Conservation (phyloP, 768 basidiomycete species). For the Collybiopsis confluens region DNA sequence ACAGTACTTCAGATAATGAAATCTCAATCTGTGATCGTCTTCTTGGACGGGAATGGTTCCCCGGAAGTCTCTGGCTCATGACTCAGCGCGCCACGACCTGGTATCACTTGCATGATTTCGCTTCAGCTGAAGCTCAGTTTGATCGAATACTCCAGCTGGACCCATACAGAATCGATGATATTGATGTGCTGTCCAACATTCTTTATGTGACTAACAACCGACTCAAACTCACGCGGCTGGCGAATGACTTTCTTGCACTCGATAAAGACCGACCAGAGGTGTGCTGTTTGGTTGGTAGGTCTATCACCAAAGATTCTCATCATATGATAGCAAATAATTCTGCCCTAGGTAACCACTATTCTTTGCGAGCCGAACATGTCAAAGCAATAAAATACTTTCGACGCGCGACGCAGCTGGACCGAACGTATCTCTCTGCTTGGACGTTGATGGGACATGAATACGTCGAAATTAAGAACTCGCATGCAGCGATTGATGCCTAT, state of each 20-base stretch:
- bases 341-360: conserved; percentile 92
- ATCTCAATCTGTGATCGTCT: conserved; percentile 78
- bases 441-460: conserved; percentile 99
- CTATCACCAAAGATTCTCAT: conserved; percentile 4
- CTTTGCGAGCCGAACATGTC: conserved; percentile 87
- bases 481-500: conserved; percentile 98
- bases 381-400: conserved; percentile 95
- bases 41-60: conserved; percentile 67
- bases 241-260: conserved; percentile 83
- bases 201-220: conserved; percentile 91
- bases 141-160: conserved; percentile 76
- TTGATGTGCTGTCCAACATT: conserved; percentile 96
- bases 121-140: conserved; percentile 80
- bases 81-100: conserved; percentile 80
- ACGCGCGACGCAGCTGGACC: conserved; percentile 90
- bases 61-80: conserved; percentile 81
- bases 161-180: conserved; percentile 88
- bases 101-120: conserved; percentile 91
- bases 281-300: conserved; percentile 89
- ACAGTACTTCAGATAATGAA: conserved; percentile 85
- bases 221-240: conserved; percentile 83
- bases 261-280: conserved; percentile 96
- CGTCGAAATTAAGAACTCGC: conserved; percentile 98
- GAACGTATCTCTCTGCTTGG: conserved; percentile 95
- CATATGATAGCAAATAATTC: too few species aligned